These are phyloP conservation scores for Wickerhamomyces silvicola DNA, from an alignment of 805 yeast genomes.

Conservation along the genomic window DNA sequence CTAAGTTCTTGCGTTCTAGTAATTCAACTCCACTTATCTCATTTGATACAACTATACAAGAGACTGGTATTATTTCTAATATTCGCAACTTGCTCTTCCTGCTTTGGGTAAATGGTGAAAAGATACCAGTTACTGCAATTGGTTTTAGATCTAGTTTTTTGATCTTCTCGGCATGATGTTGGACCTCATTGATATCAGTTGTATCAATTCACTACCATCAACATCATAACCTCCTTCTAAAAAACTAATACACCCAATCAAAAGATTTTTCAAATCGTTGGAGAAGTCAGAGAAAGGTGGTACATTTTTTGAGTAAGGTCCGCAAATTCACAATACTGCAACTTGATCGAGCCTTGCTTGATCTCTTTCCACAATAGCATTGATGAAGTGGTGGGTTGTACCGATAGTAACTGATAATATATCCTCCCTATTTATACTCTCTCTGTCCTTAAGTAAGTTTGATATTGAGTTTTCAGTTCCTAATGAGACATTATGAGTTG, in stretches of 20 bases:
- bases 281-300: slow-evolving; percentile 44
- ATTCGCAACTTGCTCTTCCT: slow-evolving; percentile 30
- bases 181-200: slow-evolving; percentile 26
- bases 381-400: slow-evolving; percentile 46
- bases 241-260: slow-evolving; percentile 30
- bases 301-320: slow-evolving; percentile 32
- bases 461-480: slow-evolving; percentile 35
- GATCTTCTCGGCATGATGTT: slow-evolving; percentile 26
- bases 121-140: slow-evolving; percentile 36
- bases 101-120: slow-evolving; percentile 33
- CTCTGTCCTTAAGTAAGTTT: slow-evolving; percentile 23
- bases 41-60: slow-evolving; percentile 32
- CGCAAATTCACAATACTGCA: slow-evolving; percentile 40
- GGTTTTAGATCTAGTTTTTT: slow-evolving; percentile 27
- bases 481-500: slow-evolving; percentile 37
- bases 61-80: slow-evolving; percentile 29
- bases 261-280: slow-evolving; percentile 25
- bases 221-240: slow-evolving; percentile 38
- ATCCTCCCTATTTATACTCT: slow-evolving; percentile 20
- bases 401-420: slow-evolving; percentile 42
- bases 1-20: slow-evolving; percentile 40
- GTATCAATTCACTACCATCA: slow-evolving; percentile 33
- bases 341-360: slow-evolving; percentile 34
- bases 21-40: slow-evolving; percentile 37
- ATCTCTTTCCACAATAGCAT: slow-evolving; percentile 43